A percentile compares a stretch with the other conserved stretches of the same genome.
Conservation (phyloP, 2,329 filamentous ascomycete species). For the Monosporascus sp. region DNA sequence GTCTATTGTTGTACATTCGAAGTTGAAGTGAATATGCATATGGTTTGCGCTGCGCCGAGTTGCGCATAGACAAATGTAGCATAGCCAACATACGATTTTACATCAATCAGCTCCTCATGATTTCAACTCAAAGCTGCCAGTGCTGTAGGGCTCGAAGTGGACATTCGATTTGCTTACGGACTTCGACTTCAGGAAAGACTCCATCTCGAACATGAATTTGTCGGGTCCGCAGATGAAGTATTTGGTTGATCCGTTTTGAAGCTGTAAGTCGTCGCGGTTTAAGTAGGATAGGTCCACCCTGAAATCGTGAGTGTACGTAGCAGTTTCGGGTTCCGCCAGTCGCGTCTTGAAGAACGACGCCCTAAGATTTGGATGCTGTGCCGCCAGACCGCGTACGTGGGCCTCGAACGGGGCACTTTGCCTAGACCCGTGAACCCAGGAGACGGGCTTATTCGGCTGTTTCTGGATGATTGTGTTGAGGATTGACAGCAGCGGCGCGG, state of each 20-base stretch:
- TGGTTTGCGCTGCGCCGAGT: too few relatives aligned
- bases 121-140: constrained; percentile 35
- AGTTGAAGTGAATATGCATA: too few relatives aligned
- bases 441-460: constrained; percentile 42
- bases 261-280: constrained; percentile 37
- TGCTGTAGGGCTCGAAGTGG: constrained; percentile 43
- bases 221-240: constrained; percentile 52
- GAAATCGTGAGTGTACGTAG: constrained; percentile 39
- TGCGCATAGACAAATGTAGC: neutral
- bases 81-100: neutral
- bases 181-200: constrained; percentile 34
- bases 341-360: constrained; percentile 46
- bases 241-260: constrained; percentile 40
- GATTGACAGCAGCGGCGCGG: constrained; percentile 56
- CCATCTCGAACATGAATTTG: constrained; percentile 48
- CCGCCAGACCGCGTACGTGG: constrained; percentile 41
- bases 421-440: constrained; percentile 55
- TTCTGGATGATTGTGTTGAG: constrained; percentile 46
- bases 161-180: constrained; percentile 33
- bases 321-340: constrained; percentile 38
- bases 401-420: constrained; percentile 47
- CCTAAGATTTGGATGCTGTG: constrained; percentile 27
- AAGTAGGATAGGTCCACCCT: constrained; percentile 43
- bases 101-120: neutral
- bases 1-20: neutral